Evolutionary conservation across 2,329 filamentous ascomycete species (phyloP).

Genomic region (Geosmithia putterillii): DNA sequence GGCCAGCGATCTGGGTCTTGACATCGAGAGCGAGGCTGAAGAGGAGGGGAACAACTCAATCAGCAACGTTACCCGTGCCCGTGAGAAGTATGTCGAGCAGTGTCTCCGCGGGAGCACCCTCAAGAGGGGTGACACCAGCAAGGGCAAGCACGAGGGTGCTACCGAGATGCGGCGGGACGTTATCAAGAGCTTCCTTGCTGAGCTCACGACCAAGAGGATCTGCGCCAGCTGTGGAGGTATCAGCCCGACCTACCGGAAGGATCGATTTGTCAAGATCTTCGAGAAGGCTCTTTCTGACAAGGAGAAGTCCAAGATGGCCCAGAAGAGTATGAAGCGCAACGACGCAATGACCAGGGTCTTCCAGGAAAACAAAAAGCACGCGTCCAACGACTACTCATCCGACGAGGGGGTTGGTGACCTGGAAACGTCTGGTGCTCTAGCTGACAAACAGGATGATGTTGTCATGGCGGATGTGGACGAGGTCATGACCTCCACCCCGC

Average conservation of each 20-base stretch:
- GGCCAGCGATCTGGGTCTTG: conserved; percentile 23
- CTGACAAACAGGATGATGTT: conserved; percentile 9
- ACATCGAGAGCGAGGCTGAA: conserved; percentile 42
- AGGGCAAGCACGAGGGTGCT: conserved; percentile 73
- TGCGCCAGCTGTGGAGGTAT: conserved; percentile 59
- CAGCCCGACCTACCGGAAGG: conserved; percentile 76
- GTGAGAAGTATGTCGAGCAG: conserved; percentile 58
- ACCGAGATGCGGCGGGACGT: conserved; percentile 63
- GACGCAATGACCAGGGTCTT: conserved; percentile 50
- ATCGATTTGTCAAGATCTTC: conserved; percentile 88
- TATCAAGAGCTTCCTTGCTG: conserved; percentile 69
- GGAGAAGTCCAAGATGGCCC: conserved; percentile 65
- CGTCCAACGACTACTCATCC: conserved; percentile 29
- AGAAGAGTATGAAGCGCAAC: conserved; percentile 50
- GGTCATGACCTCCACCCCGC: conserved; percentile 22
- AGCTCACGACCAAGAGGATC: conserved; percentile 55
- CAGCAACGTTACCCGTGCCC: conserved; percentile 38
- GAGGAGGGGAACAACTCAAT: conserved; percentile 46
- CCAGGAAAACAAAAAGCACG: conserved; percentile 23
- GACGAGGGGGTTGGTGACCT: conserved; percentile 64
- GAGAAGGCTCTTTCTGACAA: conserved; percentile 66
- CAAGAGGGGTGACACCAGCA: conserved; percentile 34
- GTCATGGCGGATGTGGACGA: conserved; percentile 19
- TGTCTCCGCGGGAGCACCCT: conserved; percentile 51
- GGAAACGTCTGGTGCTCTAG: conserved; percentile 12